Evolutionary conservation across 2,329 filamentous ascomycete species (phyloP).

Genomic region (Camillea tinctor): DNA sequence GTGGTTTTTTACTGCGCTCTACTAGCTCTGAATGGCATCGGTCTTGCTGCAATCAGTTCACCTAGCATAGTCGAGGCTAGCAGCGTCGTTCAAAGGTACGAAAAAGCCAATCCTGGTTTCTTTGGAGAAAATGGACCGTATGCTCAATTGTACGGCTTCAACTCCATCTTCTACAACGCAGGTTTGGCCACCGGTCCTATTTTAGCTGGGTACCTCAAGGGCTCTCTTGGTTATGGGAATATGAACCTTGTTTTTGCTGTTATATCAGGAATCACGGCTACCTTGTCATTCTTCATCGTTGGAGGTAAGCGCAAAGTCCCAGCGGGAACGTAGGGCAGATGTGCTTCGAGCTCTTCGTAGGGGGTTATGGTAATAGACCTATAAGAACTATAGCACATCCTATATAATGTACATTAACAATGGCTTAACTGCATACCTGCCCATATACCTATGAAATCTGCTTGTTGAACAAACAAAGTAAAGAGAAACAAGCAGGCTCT

Average conservation of each 20-base stretch:
- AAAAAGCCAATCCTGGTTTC: slow-evolving; percentile 51
- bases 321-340: too few relatives aligned
- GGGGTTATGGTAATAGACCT: too few relatives aligned
- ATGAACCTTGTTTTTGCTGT: slow-evolving; percentile 53
- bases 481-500: too few relatives aligned
- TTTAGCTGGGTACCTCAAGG: slow-evolving; percentile 50
- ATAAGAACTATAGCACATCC: too few relatives aligned
- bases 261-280: slow-evolving; percentile 43
- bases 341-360: too few relatives aligned
- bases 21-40: slow-evolving; percentile 47
- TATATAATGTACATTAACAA: too few relatives aligned
- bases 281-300: slow-evolving; percentile 44
- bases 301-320: slow-evolving; percentile 41
- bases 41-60: slow-evolving; percentile 52
- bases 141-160: slow-evolving; percentile 64
- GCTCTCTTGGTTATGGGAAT: slow-evolving; percentile 54
- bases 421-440: too few relatives aligned
- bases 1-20: slow-evolving; percentile 26
- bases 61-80: slow-evolving; percentile 58
- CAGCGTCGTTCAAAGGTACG: slow-evolving; percentile 53
- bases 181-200: slow-evolving; percentile 61
- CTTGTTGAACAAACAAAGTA: too few relatives aligned
- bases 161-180: slow-evolving; percentile 59
- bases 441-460: too few relatives aligned
- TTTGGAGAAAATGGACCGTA: slow-evolving; percentile 59